These are phyloP conservation scores for Lactarius indigo DNA, from an alignment of 768 basidiomycete genomes.

Conservation along the genomic window DNA sequence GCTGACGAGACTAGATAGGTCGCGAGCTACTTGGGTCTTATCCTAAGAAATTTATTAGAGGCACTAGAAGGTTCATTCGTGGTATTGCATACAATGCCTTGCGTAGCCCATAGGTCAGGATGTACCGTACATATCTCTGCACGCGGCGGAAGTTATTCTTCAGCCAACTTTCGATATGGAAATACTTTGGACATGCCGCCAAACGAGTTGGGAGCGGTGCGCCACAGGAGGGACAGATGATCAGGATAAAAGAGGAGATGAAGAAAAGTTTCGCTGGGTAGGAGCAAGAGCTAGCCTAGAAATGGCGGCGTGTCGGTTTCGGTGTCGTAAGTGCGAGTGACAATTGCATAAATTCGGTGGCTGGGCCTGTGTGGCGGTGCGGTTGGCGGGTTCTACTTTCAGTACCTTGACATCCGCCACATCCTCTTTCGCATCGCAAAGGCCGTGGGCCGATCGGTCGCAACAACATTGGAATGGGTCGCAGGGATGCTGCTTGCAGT, in stretches of 20 bases:
- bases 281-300: background rate
- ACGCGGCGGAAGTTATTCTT: constrained; percentile 64
- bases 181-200: constrained; percentile 75
- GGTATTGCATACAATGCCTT: constrained; percentile 46
- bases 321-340: too few relatives aligned
- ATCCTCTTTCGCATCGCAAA: too few relatives aligned
- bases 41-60: constrained; percentile 36
- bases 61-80: background rate
- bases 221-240: constrained; percentile 60
- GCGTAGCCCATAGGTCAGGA: constrained; percentile 80
- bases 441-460: too few relatives aligned
- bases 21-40: constrained; percentile 56
- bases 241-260: background rate
- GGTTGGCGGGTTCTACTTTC: too few relatives aligned
- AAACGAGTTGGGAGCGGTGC: constrained; percentile 55
- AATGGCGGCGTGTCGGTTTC: too few relatives aligned
- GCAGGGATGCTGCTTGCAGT: too few relatives aligned
- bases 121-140: constrained; percentile 78
- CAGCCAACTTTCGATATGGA: constrained; percentile 55
- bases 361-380: too few relatives aligned
- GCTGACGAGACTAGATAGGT: constrained; percentile 73
- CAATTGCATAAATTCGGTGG: too few relatives aligned
- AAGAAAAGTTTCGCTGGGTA: background rate
- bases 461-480: too few relatives aligned
- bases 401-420: too few relatives aligned